phyloP scores from a whole-genome alignment of 2,329 filamentous ascomycete species.

The Aspergillus brasiliensis region DNA sequence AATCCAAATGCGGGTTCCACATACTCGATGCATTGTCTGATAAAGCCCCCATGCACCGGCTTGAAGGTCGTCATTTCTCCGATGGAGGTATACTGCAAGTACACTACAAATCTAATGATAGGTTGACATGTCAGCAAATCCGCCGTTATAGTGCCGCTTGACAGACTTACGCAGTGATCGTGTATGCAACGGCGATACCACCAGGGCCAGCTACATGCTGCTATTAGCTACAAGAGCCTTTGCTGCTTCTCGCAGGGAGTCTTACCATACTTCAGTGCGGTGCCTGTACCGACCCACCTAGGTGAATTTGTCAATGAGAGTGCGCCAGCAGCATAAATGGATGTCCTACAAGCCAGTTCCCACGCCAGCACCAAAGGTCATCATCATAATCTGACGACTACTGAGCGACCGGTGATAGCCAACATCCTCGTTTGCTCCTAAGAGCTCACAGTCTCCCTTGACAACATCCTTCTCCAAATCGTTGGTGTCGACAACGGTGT shows the following conservation, averaged over 20 bases:
- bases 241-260: neutral
- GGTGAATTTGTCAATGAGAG: neutral
- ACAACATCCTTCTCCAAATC: slow-evolving; percentile 1
- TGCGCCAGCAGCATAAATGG: too few species aligned
- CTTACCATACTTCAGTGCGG: slow-evolving; percentile 35
- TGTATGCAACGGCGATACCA: slow-evolving; percentile 37
- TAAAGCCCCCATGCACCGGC: slow-evolving; percentile 38
- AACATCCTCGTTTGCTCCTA: slow-evolving; percentile 19
- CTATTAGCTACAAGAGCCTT: neutral
- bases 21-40: slow-evolving; percentile 32
- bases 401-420: slow-evolving; percentile 36
- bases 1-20: slow-evolving; percentile 37
- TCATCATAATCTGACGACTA: slow-evolving; percentile 42
- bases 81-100: slow-evolving; percentile 35
- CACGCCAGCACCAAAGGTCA: slow-evolving; percentile 41
- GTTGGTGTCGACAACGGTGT: neutral
- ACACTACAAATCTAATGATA: slow-evolving; percentile 32
- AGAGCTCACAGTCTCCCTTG: slow-evolving; percentile 3
- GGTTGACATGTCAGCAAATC: neutral
- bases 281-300: slow-evolving; percentile 39
- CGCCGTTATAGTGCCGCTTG: neutral
- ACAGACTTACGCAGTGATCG: slow-evolving; percentile 29
- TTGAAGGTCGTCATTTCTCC: slow-evolving; percentile 35
- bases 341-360: slow-evolving; percentile 30
- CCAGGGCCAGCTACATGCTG: slow-evolving; percentile 31